phyloP scores from a whole-genome alignment of 495 filamentous ascomycete species.

The Hapsidospora chrysogenum region DNA sequence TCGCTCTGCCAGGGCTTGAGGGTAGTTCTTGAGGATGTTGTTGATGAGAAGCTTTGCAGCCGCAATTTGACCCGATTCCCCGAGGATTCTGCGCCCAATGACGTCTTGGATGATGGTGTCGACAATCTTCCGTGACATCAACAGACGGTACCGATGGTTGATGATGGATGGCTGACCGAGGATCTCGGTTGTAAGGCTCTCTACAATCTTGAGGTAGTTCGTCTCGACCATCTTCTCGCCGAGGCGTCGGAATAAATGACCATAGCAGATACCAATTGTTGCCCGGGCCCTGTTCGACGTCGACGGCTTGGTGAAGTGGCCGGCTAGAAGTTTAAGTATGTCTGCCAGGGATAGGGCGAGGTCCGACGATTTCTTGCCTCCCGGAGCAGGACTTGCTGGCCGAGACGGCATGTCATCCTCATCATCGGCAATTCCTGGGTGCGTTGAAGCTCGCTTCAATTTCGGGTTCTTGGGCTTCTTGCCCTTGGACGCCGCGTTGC shows the following conservation, averaged over 20 bases:
- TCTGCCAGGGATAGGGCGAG: conserved; percentile 62
- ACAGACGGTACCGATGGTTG: conserved; percentile 74
- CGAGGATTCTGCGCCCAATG: conserved; percentile 64
- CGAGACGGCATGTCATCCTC: conserved; percentile 63
- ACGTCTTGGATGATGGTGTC: conserved; percentile 72
- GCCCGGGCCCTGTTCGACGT: conserved; percentile 69
- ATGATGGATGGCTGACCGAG: conserved; percentile 58
- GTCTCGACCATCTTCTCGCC: conserved; percentile 62
- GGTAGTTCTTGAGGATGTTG: conserved; percentile 83
- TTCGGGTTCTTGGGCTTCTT: conserved; percentile 62
- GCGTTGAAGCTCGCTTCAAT: conserved; percentile 50
- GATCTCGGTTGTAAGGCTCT: conserved; percentile 65
- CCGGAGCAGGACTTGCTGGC: conserved; percentile 53
- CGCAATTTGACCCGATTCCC: conserved; percentile 70
- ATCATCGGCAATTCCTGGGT: conserved; percentile 29
- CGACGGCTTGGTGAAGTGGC: conserved; percentile 63
- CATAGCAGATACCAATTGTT: conserved; percentile 76
- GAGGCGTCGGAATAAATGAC: conserved; percentile 55
- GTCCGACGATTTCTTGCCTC: conserved; percentile 46
- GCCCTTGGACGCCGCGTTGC: conserved; percentile 39
- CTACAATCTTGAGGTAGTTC: conserved; percentile 62
- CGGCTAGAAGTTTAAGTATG: conserved; percentile 64
- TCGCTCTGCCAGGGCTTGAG: conserved; percentile 79
- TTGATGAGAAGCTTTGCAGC: conserved; percentile 75
- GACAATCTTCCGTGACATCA: conserved; percentile 73